These are phyloP conservation scores for Rosa chinensis DNA, from an alignment of 306 rosid species.

Conservation along the genomic window DNA sequence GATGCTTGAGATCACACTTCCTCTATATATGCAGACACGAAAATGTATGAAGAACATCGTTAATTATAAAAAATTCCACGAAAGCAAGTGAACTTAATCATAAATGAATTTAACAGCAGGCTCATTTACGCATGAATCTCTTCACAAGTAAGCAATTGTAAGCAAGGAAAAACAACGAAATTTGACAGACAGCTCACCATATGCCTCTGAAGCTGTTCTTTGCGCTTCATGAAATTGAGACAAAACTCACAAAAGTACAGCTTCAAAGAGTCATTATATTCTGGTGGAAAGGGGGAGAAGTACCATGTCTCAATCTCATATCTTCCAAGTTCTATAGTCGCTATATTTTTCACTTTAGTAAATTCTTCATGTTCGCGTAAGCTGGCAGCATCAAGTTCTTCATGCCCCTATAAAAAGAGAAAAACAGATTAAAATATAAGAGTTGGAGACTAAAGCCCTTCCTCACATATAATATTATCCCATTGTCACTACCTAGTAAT, in stretches of 20 bases:
- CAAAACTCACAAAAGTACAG: constrained; percentile 96
- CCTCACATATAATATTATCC: background rate
- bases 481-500: background rate
- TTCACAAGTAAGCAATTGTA: constrained; percentile 18
- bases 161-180: constrained; percentile 11
- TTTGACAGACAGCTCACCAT: constrained; percentile 74
- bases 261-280: constrained; percentile 88
- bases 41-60: background rate
- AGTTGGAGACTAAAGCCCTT: background rate
- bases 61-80: background rate
- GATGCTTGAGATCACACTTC: constrained; percentile 99
- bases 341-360: constrained; percentile 97
- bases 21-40: constrained; percentile 51
- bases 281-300: constrained; percentile 97
- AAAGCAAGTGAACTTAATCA: constrained; percentile 2
- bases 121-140: constrained; percentile 3
- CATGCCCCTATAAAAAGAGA: constrained; percentile 68
- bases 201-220: constrained; percentile 99
- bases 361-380: constrained; percentile 98
- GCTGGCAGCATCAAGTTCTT: constrained; percentile 99
- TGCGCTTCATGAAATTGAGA: constrained; percentile 99
- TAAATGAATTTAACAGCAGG: background rate
- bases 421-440: constrained; percentile 8
- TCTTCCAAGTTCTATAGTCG: constrained; percentile 98
- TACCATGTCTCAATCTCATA: constrained; percentile 99